phyloP scores from a whole-genome alignment of 768 basidiomycete species.

The Gloeopeniophorella convolvens region DNA sequence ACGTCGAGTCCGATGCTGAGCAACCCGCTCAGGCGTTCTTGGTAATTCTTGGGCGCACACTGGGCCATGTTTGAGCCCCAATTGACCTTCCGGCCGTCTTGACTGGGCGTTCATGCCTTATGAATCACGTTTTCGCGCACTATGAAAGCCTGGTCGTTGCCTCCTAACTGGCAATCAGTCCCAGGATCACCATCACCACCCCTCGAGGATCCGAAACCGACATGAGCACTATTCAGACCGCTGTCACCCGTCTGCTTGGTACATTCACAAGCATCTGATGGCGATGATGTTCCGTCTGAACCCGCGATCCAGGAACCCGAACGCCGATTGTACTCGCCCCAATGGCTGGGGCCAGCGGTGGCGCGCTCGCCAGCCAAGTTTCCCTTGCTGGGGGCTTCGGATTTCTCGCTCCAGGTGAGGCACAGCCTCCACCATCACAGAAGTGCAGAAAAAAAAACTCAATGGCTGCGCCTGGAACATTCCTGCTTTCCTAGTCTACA shows the following conservation, averaged over 20 bases:
- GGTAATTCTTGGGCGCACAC: no score
- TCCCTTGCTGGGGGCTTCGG: constrained; percentile 69
- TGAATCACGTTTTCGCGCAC: no score
- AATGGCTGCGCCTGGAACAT: neutral
- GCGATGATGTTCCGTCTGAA: neutral
- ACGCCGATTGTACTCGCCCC: constrained; percentile 59
- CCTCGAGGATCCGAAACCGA: no score
- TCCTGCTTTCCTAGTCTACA: constrained; percentile 37
- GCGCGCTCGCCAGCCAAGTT: constrained; percentile 43
- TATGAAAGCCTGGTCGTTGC: no score
- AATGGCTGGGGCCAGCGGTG: constrained; percentile 69
- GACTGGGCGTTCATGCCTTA: no score
- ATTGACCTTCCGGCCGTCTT: no score
- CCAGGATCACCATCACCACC: no score
- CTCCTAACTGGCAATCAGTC: no score
- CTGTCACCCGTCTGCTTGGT: constrained; percentile 48
- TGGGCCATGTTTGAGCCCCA: no score
- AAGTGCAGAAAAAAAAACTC: neutral
- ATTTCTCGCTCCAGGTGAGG: constrained; percentile 58
- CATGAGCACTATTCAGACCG: constrained; percentile 31
- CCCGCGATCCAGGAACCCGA: constrained; percentile 36
- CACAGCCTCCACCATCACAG: neutral
- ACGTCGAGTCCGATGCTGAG: no score
- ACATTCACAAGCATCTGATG: constrained; percentile 15
- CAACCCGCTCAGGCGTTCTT: no score